Conservation (phyloP, 148 eudicot species). For the Nyssa sinensis region DNA sequence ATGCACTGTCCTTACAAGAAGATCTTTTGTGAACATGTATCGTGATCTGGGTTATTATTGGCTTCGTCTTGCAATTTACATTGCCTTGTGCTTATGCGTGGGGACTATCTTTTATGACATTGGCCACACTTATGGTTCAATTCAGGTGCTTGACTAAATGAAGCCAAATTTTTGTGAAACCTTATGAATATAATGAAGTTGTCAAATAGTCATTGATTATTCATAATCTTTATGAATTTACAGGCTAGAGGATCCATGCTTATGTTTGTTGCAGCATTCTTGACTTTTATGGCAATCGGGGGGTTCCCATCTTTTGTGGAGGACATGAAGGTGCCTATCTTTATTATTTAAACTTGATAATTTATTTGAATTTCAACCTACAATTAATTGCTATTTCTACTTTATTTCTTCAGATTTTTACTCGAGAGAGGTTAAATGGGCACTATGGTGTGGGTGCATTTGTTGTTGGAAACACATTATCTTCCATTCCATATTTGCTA, state of each 20-base stretch:
- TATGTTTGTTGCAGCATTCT: slow-evolving; percentile 48
- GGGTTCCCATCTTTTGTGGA: slow-evolving; percentile 64
- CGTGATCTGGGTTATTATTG: slow-evolving; percentile 61
- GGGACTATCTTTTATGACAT: slow-evolving; percentile 50
- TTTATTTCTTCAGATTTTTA: slow-evolving; percentile 37
- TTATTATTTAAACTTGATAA: background rate
- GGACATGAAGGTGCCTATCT: slow-evolving; percentile 46
- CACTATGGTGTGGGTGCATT: slow-evolving; percentile 54
- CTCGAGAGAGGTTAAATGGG: slow-evolving; percentile 53
- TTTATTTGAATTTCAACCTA: background rate
- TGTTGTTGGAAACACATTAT: slow-evolving; percentile 50
- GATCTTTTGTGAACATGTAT: slow-evolving; percentile 63
- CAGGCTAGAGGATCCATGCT: slow-evolving; percentile 57
- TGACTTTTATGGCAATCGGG: slow-evolving; percentile 68
- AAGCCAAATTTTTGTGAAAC: background rate
- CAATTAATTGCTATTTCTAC: background rate
- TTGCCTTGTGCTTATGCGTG: slow-evolving; percentile 44
- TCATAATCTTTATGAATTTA: background rate
- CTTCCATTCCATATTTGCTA: slow-evolving; percentile 48
- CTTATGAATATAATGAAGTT: background rate
- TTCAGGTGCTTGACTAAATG: slow-evolving; percentile 32
- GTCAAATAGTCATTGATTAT: background rate
- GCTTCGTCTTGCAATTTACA: slow-evolving; percentile 53
- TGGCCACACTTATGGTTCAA: slow-evolving; percentile 46
- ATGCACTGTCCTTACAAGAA: slow-evolving; percentile 41